Conservation (phyloP, 2,329 filamentous ascomycete genomes). For the Aureobasidium sp. region DNA sequence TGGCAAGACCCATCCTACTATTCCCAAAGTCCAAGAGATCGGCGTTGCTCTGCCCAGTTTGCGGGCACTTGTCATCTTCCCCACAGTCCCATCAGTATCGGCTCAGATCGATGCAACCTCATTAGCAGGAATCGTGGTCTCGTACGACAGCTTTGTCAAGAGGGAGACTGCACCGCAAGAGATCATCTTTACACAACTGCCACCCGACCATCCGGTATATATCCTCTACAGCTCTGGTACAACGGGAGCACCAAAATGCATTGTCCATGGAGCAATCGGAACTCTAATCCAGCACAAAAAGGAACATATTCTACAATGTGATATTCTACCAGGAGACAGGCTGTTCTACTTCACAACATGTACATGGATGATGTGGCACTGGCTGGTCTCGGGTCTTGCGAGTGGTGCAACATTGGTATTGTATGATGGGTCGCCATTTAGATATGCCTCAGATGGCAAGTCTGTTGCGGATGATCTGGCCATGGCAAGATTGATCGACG, state of each 20-base stretch:
- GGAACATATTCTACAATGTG: slow-evolving; percentile 81
- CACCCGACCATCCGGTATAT: slow-evolving; percentile 81
- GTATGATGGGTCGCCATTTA: slow-evolving; percentile 89
- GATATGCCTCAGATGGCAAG: slow-evolving; percentile 36
- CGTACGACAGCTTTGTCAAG: slow-evolving; percentile 29
- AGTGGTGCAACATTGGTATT: slow-evolving; percentile 75
- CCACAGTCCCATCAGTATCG: slow-evolving; percentile 10
- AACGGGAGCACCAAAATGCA: slow-evolving; percentile 80
- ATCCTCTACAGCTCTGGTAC: slow-evolving; percentile 92
- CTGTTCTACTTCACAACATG: slow-evolving; percentile 93
- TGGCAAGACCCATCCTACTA: slow-evolving; percentile 75
- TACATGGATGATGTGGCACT: slow-evolving; percentile 99
- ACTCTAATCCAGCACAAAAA: slow-evolving; percentile 96
- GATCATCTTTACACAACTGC: slow-evolving; percentile 61
- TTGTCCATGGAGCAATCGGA: slow-evolving; percentile 83
- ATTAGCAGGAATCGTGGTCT: slow-evolving; percentile 25
- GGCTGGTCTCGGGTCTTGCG: slow-evolving; percentile 80
- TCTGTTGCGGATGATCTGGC: slow-evolving; percentile 64
- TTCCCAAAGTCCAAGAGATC: slow-evolving; percentile 71
- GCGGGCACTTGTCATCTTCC: slow-evolving; percentile 62
- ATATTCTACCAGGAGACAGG: slow-evolving; percentile 61
- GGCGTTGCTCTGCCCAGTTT: slow-evolving; percentile 58
- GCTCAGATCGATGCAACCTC: neutral
- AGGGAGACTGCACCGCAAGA: slow-evolving; percentile 26
- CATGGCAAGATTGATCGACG: slow-evolving; percentile 72